Percentiles rank a stretch among this genome's conserved stretches.
Conservation (phyloP, 495 filamentous ascomycete species). For the Podospora pseudopauciseta region DNA sequence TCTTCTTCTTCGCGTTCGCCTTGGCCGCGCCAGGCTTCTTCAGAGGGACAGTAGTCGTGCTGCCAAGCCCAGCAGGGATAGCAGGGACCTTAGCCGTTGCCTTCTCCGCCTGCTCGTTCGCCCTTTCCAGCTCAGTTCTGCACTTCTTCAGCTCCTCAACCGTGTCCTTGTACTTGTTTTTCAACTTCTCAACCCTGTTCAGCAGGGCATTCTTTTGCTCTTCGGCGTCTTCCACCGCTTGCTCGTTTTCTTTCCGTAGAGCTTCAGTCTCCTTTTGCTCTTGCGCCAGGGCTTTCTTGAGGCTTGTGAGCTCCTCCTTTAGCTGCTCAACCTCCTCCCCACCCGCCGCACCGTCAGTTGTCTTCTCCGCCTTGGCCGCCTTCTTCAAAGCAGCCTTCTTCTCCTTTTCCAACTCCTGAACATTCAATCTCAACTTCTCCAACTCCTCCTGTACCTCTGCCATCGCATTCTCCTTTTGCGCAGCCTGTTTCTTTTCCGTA, state of each 20-base stretch:
- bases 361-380: slow-evolving; percentile 30
- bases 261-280: slow-evolving; percentile 43
- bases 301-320: slow-evolving; percentile 31
- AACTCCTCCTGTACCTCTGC: slow-evolving; percentile 38
- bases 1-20: slow-evolving; percentile 38
- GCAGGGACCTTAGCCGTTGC: slow-evolving; percentile 17
- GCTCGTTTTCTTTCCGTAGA: slow-evolving; percentile 35
- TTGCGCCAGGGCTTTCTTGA: slow-evolving; percentile 38
- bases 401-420: slow-evolving; percentile 51
- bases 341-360: slow-evolving; percentile 31
- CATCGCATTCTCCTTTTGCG: slow-evolving; percentile 30
- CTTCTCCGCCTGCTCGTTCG: slow-evolving; percentile 27
- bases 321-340: slow-evolving; percentile 38
- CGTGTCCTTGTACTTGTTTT: slow-evolving; percentile 59
- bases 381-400: slow-evolving; percentile 53
- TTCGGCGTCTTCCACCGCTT: slow-evolving; percentile 48
- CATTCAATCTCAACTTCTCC: slow-evolving; percentile 41
- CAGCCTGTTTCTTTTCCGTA: slow-evolving; percentile 37
- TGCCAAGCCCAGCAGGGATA: background rate
- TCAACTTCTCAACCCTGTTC: slow-evolving; percentile 63
- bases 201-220: slow-evolving; percentile 57
- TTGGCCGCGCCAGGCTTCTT: slow-evolving; percentile 37
- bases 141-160: slow-evolving; percentile 67
- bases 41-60: slow-evolving; percentile 27
- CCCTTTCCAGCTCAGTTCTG: slow-evolving; percentile 44